Evolutionary conservation across 164 flowering plant genomes (phyloP), one percentile per base, ranked within the genome.

Genomic region (Euptelea pleiosperma): DNA sequence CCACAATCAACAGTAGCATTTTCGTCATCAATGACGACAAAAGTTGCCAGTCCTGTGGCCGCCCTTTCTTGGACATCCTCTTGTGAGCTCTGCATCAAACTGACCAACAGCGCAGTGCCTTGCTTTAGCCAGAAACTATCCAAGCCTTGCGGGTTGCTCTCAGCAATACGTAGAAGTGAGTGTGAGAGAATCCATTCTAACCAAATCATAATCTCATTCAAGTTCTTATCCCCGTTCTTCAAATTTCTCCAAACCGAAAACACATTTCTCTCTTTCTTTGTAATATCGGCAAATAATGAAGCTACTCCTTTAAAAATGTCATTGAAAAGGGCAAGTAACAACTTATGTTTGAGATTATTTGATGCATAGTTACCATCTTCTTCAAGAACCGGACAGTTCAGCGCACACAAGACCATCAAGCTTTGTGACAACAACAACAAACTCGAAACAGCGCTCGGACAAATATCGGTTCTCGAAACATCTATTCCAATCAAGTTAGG

Each of bases 1-100:
- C 77, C 82, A 57, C 80, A 56, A 60, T 91, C 89, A 66, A 94
- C 85, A 58, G 83, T 84, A n/a, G 98, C 88, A 78, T 85, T 84
- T 68, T 89, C 98, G 68, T 94, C 96, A 67, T 94, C 98, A 70
- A 83, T 85, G 42, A 91, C 98, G 55, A 91, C 98, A 75, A 94
- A 94, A 22, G 96, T 85, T 54, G 99, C 98, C 64, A 94, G 86
- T 34, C 96, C 99, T 3, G 93, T 85, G 8, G 98, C 99, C 51
- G 99, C 96, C 72, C 91, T 84, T 70, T 94, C 99, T 70, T 91
- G 99, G 63, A 91, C 98, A 72, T 94, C 98, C 70, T 89, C 99
- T 67, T 89, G 93, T 6, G 71, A 70, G 59, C 98, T 91, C 69
- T 84, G 89, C 81, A 85, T 79, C 64, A 94, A 72, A 71, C 77